A percentile compares a stretch with the other conserved stretches of the same genome.
phyloP scores from a whole-genome alignment of 352 stramenopile genomes.

The Peronosclerospora sorghi region DNA sequence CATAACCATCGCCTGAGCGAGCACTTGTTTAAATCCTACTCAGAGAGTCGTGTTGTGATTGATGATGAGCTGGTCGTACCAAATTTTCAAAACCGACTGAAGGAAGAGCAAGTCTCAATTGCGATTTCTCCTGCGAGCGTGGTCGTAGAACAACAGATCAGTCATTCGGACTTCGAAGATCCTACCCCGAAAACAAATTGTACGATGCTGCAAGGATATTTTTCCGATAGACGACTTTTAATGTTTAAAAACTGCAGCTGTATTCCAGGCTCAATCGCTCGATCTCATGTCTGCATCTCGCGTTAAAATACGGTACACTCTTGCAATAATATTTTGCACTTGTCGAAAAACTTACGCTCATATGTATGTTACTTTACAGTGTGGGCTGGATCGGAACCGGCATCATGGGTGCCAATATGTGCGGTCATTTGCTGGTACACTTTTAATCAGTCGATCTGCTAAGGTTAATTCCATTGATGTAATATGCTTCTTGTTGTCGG shows the following conservation, averaged over 20 bases:
- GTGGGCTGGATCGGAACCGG: slow-evolving; percentile 82
- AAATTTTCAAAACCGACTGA: slow-evolving; percentile 23
- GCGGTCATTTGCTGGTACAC: slow-evolving; percentile 67
- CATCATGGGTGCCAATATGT: slow-evolving; percentile 88
- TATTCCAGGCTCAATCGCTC: slow-evolving; percentile 49
- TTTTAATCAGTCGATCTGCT: slow-evolving; percentile 13
- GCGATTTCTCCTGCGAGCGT: slow-evolving; percentile 7
- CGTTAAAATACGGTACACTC: slow-evolving; percentile 42
- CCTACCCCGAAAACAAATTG: slow-evolving; percentile 35
- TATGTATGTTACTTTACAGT: slow-evolving; percentile 11
- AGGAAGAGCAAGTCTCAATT: slow-evolving; percentile 17
- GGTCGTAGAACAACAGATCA: slow-evolving; percentile 27
- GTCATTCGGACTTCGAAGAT: slow-evolving; percentile 38
- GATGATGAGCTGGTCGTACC: slow-evolving; percentile 65
- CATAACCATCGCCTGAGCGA: slow-evolving; percentile 80
- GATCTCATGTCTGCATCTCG: slow-evolving; percentile 46
- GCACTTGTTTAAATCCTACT: slow-evolving; percentile 81
- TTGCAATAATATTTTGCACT: neutral
- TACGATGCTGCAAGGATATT: slow-evolving; percentile 16
- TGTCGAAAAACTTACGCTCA: neutral
- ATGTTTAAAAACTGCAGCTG: slow-evolving; percentile 12
- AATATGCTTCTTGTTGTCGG: neutral
- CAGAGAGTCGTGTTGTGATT: slow-evolving; percentile 77
- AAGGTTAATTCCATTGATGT: neutral
- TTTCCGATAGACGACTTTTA: neutral